Percentiles rank a stretch among this genome's conserved stretches.
phyloP scores from a whole-genome alignment of 2,329 filamentous ascomycete species.

The Exophiala oligosperma region DNA sequence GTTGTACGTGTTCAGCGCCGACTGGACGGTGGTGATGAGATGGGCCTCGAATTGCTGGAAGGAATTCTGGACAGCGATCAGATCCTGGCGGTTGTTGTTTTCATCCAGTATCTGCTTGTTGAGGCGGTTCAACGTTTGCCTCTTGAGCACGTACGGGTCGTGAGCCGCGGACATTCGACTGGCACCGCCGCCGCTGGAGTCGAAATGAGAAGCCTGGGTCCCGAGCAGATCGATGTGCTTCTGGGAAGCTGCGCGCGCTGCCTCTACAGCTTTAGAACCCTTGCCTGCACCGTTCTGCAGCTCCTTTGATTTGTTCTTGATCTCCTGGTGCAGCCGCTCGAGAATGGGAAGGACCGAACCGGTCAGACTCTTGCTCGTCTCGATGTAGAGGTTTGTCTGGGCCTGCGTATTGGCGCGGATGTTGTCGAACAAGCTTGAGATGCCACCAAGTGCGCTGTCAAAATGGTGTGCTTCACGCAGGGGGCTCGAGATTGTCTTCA shows the following conservation, averaged over 20 bases:
- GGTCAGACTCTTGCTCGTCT: slow-evolving; percentile 89
- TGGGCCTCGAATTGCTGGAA: slow-evolving; percentile 87
- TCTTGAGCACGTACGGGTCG: slow-evolving; percentile 85
- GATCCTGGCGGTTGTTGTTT: slow-evolving; percentile 87
- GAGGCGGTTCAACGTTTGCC: slow-evolving; percentile 78
- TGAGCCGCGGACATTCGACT: slow-evolving; percentile 60
- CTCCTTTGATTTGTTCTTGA: slow-evolving; percentile 96
- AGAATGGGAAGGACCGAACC: slow-evolving; percentile 82
- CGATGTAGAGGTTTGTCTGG: slow-evolving; percentile 82
- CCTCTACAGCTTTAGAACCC: slow-evolving; percentile 86
- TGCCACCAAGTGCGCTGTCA: slow-evolving; percentile 80
- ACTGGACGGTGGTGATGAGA: slow-evolving; percentile 77
- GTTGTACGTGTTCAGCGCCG: slow-evolving; percentile 79
- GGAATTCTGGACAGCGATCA: slow-evolving; percentile 86
- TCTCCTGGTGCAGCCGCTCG: slow-evolving; percentile 88
- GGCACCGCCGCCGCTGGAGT: slow-evolving; percentile 68
- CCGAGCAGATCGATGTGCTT: slow-evolving; percentile 95
- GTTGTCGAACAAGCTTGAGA: slow-evolving; percentile 91
- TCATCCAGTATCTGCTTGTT: slow-evolving; percentile 91
- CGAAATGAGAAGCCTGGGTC: slow-evolving; percentile 77
- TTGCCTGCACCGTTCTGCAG: slow-evolving; percentile 77
- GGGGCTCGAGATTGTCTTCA: slow-evolving; percentile 88
- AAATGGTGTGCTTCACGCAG: slow-evolving; percentile 91
- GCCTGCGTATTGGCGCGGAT: slow-evolving; percentile 87
- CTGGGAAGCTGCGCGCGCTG: slow-evolving; percentile 80